A percentile compares a stretch with the other conserved stretches of the same genome.
These are phyloP conservation scores for Penicillium lividum DNA, from an alignment of 495 filamentous ascomycete genomes.

Conservation along the genomic window DNA sequence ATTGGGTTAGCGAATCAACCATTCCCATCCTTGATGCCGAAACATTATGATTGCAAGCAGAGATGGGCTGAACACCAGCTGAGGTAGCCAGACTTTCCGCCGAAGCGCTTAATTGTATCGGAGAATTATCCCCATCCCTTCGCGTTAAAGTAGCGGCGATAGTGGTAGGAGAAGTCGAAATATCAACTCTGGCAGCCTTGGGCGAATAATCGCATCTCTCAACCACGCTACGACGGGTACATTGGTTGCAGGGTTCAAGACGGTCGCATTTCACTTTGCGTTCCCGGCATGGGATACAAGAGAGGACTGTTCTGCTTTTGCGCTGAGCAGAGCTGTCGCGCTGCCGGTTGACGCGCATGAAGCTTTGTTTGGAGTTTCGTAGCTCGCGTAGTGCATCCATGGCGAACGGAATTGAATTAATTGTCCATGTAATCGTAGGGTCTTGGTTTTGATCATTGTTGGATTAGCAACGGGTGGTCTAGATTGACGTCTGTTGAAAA, in stretches of 20 bases:
- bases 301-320: slow-evolving; percentile 2
- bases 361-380: slow-evolving; percentile 3
- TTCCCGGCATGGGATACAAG: slow-evolving; percentile 5
- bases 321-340: neutral
- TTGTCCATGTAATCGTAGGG: neutral
- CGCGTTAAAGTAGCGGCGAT: neutral
- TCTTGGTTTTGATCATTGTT: neutral
- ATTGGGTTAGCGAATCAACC: neutral
- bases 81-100: neutral
- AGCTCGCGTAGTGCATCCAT: slow-evolving; percentile 6
- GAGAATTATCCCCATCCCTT: neutral
- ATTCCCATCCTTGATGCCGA: neutral
- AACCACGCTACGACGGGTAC: neutral
- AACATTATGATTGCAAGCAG: neutral
- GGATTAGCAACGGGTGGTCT: too few species aligned
- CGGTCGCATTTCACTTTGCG: slow-evolving; percentile 10
- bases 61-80: neutral
- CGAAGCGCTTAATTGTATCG: neutral
- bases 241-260: slow-evolving; percentile 2
- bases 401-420: neutral
- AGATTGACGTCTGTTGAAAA: too few species aligned
- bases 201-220: slow-evolving; percentile 1
- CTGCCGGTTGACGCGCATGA: slow-evolving; percentile 10
- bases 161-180: neutral
- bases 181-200: neutral